Percentiles rank a stretch among this genome's conserved stretches.
These are phyloP conservation scores for Populus nigra DNA, from an alignment of 345 rosid species.

Conservation along the genomic window DNA sequence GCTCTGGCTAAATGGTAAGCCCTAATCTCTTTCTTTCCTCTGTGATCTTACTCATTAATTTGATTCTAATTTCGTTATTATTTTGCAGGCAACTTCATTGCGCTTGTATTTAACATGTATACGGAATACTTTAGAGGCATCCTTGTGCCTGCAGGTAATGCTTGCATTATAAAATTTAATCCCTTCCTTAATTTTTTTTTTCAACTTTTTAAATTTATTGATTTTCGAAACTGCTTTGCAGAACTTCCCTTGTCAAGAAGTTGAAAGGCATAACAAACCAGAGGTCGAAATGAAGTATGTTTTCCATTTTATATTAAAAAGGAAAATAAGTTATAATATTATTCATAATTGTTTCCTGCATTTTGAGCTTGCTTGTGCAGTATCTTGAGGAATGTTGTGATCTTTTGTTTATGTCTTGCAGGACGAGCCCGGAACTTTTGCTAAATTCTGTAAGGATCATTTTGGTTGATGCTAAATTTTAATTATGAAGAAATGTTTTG, in stretches of 20 bases:
- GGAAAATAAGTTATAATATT: too few species aligned
- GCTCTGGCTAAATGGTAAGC: not conserved
- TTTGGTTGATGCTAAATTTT: conserved; percentile 11
- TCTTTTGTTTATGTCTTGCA: conserved; percentile 37
- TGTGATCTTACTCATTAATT: not conserved
- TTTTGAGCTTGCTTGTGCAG: not conserved
- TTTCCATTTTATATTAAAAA: conserved; percentile 8
- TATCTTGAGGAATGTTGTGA: not conserved
- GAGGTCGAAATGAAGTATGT: conserved; percentile 97
- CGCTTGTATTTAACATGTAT: conserved; percentile 79
- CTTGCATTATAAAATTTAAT: not conserved
- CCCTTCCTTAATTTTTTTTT: not conserved
- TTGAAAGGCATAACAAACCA: conserved; percentile 98
- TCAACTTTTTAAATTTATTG: not conserved
- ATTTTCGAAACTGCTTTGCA: conserved; percentile 27
- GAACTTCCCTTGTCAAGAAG: conserved; percentile 99
- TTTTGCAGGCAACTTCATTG: conserved; percentile 61
- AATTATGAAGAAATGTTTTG: conserved; percentile 2
- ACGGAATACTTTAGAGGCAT: conserved; percentile 86
- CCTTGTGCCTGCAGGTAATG: conserved; percentile 87
- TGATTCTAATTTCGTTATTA: not conserved
- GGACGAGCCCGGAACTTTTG: conserved; percentile 93
- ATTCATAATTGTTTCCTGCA: too few species aligned
- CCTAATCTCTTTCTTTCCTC: not conserved
- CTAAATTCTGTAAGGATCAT: conserved; percentile 77